phyloP scores from a whole-genome alignment of 208 protist species.

The Blechomonas ayalai region DNA sequence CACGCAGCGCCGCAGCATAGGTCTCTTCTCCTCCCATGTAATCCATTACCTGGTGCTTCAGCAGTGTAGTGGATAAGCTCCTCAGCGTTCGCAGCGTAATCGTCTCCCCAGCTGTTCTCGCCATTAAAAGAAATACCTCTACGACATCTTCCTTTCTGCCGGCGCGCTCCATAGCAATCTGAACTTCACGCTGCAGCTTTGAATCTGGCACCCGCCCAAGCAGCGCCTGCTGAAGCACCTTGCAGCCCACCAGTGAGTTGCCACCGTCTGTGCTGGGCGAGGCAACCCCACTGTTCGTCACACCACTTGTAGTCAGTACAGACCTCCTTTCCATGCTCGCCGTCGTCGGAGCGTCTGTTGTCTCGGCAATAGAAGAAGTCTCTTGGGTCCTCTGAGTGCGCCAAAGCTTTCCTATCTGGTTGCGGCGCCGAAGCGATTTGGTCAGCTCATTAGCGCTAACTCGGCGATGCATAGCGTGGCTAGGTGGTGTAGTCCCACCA shows the following conservation, averaged over 20 bases:
- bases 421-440: background rate
- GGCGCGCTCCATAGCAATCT: conserved; percentile 14
- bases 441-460: no score
- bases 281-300: no score
- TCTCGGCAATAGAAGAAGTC: no score
- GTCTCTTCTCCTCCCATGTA: conserved; percentile 19
- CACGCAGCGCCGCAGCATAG: conserved; percentile 37
- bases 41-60: conserved; percentile 33
- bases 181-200: conserved; percentile 15
- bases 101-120: conserved; percentile 14
- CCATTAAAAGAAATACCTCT: conserved; percentile 37
- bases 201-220: conserved; percentile 10
- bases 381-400: no score
- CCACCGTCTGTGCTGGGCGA: no score
- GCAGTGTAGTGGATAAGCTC: conserved; percentile 21
- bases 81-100: conserved; percentile 18
- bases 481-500: no score
- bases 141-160: conserved; percentile 25
- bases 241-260: no score
- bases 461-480: no score
- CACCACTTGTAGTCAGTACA: no score
- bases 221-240: conserved; percentile 6
- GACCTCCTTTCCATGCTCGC: no score
- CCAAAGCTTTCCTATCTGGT: background rate
- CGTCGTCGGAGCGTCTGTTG: no score